phyloP scores from a whole-genome alignment of 441 rosid species.

The Pelargonium cotyledonis region DNA sequence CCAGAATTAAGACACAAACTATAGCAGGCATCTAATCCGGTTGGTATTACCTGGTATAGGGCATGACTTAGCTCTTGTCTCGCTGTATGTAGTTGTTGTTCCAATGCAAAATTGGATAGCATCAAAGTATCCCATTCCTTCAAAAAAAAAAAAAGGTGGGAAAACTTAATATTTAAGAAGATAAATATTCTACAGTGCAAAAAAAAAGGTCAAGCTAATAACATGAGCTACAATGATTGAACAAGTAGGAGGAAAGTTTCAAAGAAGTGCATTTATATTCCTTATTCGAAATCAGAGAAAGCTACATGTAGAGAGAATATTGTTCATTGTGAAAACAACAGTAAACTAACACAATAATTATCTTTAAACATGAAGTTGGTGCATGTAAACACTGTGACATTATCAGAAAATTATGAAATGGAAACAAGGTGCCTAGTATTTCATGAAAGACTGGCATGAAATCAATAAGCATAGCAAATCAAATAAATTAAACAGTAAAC shows the following conservation, averaged over 20 bases:
- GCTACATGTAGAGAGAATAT: no score
- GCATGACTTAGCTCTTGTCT: conserved; percentile 99
- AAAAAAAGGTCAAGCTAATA: not conserved
- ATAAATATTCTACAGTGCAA: not conserved
- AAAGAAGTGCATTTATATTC: no score
- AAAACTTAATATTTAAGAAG: conserved; percentile 13
- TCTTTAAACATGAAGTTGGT: no score
- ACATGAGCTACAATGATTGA: no score
- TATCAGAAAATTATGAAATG: not conserved
- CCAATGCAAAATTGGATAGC: conserved; percentile 91
- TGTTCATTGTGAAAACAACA: no score
- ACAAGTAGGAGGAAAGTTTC: not conserved
- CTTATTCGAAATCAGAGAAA: no score
- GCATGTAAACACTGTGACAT: no score
- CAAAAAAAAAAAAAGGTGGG: conserved; percentile 16
- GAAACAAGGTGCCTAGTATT: not conserved
- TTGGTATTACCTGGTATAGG: conserved; percentile 69
- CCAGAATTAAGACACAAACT: not conserved
- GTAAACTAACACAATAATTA: no score
- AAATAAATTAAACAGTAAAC: no score
- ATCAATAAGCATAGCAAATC: no score
- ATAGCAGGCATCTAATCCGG: not conserved
- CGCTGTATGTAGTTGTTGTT: conserved; percentile 92
- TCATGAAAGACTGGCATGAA: not conserved
- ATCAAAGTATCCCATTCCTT: conserved; percentile 99